phyloP scores from a whole-genome alignment of 2,329 filamentous ascomycete genomes.

The Reticulascus tulasneorum region DNA sequence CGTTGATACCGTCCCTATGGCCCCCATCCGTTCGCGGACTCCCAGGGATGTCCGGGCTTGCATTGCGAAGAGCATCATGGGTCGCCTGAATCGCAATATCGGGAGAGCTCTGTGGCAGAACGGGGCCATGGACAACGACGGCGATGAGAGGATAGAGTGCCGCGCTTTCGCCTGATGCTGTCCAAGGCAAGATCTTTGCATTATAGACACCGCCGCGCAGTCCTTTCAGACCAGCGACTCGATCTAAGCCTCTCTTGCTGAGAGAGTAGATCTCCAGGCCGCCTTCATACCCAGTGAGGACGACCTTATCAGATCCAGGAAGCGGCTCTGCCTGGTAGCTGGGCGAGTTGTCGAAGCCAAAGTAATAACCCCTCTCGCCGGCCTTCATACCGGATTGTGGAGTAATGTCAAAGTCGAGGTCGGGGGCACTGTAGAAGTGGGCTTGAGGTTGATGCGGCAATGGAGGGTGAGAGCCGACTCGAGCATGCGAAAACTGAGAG shows the following conservation, averaged over 20 bases:
- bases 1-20: slow-evolving; percentile 31
- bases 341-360: slow-evolving; percentile 72
- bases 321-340: slow-evolving; percentile 25
- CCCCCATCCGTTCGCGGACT: slow-evolving; percentile 36
- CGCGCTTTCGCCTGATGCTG: slow-evolving; percentile 46
- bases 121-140: slow-evolving; percentile 75
- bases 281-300: slow-evolving; percentile 76
- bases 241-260: slow-evolving; percentile 66
- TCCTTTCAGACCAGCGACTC: slow-evolving; percentile 67
- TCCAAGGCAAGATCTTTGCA: slow-evolving; percentile 79
- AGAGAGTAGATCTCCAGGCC: slow-evolving; percentile 73
- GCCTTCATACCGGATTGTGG: slow-evolving; percentile 53
- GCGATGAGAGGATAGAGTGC: slow-evolving; percentile 69
- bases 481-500: slow-evolving; percentile 44
- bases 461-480: slow-evolving; percentile 52
- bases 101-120: slow-evolving; percentile 40
- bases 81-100: slow-evolving; percentile 30
- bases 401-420: slow-evolving; percentile 67
- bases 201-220: slow-evolving; percentile 75
- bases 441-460: slow-evolving; percentile 71
- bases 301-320: slow-evolving; percentile 54
- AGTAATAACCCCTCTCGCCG: slow-evolving; percentile 70
- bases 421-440: slow-evolving; percentile 72
- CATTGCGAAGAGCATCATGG: slow-evolving; percentile 33
- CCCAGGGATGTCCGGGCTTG: slow-evolving; percentile 36